These are phyloP conservation scores for Penicillium sp. DNA, from an alignment of 2,329 filamentous ascomycete genomes.

Conservation along the genomic window DNA sequence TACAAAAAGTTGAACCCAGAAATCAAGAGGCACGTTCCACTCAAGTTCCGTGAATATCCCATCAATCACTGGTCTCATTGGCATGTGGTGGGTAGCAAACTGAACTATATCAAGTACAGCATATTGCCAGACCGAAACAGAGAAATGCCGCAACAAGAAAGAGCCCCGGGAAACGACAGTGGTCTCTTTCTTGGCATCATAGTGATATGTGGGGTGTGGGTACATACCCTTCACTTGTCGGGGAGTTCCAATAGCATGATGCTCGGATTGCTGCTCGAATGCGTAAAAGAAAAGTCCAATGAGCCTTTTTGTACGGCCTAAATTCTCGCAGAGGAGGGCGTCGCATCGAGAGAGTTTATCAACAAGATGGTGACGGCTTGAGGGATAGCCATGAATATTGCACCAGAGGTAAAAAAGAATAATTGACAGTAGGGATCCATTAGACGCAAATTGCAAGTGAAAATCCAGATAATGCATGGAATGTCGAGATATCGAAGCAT, in stretches of 20 bases:
- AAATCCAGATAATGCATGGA: conserved; percentile 1
- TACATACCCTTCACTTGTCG: conserved; percentile 11
- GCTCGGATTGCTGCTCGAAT: not conserved
- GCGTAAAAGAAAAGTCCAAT: not conserved
- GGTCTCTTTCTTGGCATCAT: not conserved
- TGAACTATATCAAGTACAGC: conserved; percentile 10
- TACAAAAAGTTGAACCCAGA: conserved; percentile 10
- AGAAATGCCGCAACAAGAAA: conserved; percentile 8
- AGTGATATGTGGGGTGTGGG: conserved; percentile 6
- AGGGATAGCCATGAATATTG: not conserved
- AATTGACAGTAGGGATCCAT: not conserved
- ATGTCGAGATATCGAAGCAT: conserved; percentile 1
- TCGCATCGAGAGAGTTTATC: conserved; percentile 6
- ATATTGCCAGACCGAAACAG: conserved; percentile 10
- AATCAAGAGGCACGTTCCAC: conserved; percentile 6
- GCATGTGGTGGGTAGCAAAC: not conserved
- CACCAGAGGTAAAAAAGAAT: not conserved
- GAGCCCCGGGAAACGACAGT: not conserved
- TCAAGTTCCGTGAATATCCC: not conserved
- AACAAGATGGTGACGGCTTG: conserved; percentile 8
- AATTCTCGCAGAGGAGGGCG: not conserved
- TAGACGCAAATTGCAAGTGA: not conserved
- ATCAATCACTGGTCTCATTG: not conserved
- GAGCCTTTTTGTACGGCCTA: not conserved
- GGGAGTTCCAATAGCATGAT: conserved; percentile 7